Evolutionary conservation across 768 basidiomycete genomes (phyloP).

Genomic region (Symmetrospora coprosmae): DNA sequence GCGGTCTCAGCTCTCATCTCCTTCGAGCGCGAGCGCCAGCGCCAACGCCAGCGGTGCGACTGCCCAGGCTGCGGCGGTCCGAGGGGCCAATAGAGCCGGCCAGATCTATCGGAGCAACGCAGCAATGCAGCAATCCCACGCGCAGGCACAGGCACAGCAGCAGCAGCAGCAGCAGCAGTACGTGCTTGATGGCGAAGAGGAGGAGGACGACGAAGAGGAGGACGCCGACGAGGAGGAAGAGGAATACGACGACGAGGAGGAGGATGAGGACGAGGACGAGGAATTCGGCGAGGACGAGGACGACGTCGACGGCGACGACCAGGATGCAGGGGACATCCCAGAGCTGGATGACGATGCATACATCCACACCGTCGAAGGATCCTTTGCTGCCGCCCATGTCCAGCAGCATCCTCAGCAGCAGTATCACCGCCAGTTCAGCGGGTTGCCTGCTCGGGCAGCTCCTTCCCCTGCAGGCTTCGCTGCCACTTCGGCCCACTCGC

Average conservation of each 20-base stretch:
- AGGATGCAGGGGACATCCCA: not conserved
- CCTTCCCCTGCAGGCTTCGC: not conserved
- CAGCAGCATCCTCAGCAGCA: not conserved
- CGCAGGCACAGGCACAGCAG: not conserved
- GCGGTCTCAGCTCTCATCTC: not conserved
- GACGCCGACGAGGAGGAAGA: not conserved
- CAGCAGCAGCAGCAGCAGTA: not conserved
- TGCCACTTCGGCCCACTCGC: too few relatives aligned
- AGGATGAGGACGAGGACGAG: not conserved
- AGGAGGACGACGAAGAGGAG: conserved; percentile 8
- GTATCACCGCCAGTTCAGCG: not conserved
- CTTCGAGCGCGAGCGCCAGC: too few relatives aligned
- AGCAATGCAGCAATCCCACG: too few relatives aligned
- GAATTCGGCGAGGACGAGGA: conserved; percentile 1
- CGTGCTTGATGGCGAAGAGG: not conserved
- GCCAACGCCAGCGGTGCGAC: too few relatives aligned
- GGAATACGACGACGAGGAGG: not conserved
- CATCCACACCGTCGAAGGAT: too few relatives aligned
- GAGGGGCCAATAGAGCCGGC: too few relatives aligned
- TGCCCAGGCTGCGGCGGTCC: too few relatives aligned
- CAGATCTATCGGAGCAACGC: too few relatives aligned
- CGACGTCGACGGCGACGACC: not conserved
- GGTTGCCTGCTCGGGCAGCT: conserved; percentile 6
- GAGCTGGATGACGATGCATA: too few relatives aligned
- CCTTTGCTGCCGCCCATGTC: too few relatives aligned